Percentiles rank a stretch among this genome's conserved stretches.
Evolutionary conservation across 345 rosid genomes (phyloP).

Genomic region (Corchorus capsularis): DNA sequence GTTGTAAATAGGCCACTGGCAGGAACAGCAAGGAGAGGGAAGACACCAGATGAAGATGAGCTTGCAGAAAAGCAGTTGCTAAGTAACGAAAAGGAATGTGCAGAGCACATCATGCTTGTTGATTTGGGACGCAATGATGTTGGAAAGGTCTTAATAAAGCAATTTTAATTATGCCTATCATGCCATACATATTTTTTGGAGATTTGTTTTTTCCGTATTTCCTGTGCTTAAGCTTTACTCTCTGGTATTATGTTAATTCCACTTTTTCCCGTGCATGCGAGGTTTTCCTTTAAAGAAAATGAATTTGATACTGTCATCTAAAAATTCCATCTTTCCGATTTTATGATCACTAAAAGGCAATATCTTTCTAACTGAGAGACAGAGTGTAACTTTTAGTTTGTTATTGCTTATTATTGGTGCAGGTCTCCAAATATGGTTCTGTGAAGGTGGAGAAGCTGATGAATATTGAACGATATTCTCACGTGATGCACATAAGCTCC

Average conservation of each 20-base stretch:
- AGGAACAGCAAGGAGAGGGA: constrained; percentile 82
- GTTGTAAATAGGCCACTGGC: constrained; percentile 87
- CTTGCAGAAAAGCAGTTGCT: constrained; percentile 50
- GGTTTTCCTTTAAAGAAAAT: neutral
- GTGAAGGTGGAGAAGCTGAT: constrained; percentile 88
- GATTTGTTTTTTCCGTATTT: neutral
- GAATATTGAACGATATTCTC: constrained; percentile 87
- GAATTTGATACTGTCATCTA: neutral
- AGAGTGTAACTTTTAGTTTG: neutral
- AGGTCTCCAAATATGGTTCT: constrained; percentile 81
- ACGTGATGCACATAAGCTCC: constrained; percentile 98
- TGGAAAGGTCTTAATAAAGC: constrained; percentile 58
- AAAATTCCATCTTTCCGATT: constrained; percentile 1
- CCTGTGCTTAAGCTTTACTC: neutral
- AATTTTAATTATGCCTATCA: neutral
- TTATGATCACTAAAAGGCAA: neutral
- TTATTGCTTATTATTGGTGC: constrained; percentile 14
- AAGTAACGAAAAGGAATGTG: constrained; percentile 76
- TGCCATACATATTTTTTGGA: neutral
- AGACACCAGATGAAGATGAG: constrained; percentile 63
- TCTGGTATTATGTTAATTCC: neutral
- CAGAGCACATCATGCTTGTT: constrained; percentile 89
- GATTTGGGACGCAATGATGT: constrained; percentile 90
- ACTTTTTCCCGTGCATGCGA: neutral
- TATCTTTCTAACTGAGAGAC: neutral